A percentile compares a stretch with the other conserved stretches of the same genome.
Evolutionary conservation across 768 basidiomycete genomes (phyloP).

Genomic region (Phaeolepiota aurea): DNA sequence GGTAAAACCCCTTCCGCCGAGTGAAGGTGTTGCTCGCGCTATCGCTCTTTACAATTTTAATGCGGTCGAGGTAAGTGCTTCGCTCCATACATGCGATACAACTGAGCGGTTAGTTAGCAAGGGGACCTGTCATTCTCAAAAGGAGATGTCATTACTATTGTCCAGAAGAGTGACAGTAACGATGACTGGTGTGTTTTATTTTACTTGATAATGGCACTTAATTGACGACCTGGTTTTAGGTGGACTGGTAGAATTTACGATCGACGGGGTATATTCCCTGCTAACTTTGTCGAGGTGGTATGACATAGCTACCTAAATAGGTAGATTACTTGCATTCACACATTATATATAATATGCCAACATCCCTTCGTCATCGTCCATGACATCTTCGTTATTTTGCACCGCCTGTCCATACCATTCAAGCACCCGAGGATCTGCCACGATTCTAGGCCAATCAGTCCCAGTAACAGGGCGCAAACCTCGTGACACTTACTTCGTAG

Average conservation of each 20-base stretch:
- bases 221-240: conserved; percentile 27
- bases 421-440: conserved; percentile 56
- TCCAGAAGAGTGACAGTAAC: conserved; percentile 58
- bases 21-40: conserved; percentile 61
- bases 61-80: conserved; percentile 53
- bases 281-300: conserved; percentile 73
- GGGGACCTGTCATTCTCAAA: conserved; percentile 73
- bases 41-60: conserved; percentile 70
- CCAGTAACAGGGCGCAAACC: conserved; percentile 2
- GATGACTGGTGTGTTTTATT: conserved; percentile 54
- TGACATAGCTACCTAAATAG: conserved; percentile 10
- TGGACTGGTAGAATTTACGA: conserved; percentile 68
- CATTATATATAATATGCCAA: conserved; percentile 24
- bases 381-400: conserved; percentile 20
- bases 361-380: conserved; percentile 28
- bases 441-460: conserved; percentile 35
- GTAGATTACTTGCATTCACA: too few species aligned
- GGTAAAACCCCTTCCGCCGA: conserved; percentile 38
- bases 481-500: conserved; percentile 36
- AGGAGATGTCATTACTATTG: conserved; percentile 66
- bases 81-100: background rate
- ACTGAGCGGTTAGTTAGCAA: conserved; percentile 18
- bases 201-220: background rate
- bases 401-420: conserved; percentile 53
- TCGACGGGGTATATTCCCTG: conserved; percentile 66